Evolutionary conservation across 2,329 filamentous ascomycete genomes (phyloP).

Genomic region (Diaporthe vexans): DNA sequence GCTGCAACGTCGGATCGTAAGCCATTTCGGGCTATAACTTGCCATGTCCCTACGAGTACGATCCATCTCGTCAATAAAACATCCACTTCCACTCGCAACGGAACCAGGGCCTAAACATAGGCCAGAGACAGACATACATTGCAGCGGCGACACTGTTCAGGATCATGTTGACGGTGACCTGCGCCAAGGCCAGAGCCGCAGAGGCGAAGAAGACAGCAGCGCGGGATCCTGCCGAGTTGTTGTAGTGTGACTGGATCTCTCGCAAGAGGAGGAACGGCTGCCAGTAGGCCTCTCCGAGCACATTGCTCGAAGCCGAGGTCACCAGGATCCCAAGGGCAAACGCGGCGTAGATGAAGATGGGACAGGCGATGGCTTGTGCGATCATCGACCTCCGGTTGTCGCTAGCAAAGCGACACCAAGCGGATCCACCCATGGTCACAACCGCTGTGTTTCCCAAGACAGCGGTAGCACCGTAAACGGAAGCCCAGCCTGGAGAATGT

Average conservation of each 20-base stretch:
- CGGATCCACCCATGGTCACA: conserved; percentile 34
- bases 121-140: conserved; percentile 1
- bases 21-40: conserved; percentile 30
- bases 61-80: background rate
- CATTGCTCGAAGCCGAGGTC: conserved; percentile 28
- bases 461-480: conserved; percentile 31
- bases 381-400: conserved; percentile 34
- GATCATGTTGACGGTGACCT: conserved; percentile 36
- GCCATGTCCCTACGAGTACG: conserved; percentile 24
- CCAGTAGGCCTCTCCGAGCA: conserved; percentile 34
- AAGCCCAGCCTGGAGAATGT: conserved; percentile 30
- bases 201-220: conserved; percentile 36
- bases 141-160: conserved; percentile 36
- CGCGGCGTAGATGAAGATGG: conserved; percentile 30
- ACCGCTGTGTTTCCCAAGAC: conserved; percentile 34
- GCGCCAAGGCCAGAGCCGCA: conserved; percentile 30
- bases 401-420: conserved; percentile 32
- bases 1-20: conserved; percentile 33
- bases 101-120: background rate
- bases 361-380: conserved; percentile 33
- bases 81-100: no score
- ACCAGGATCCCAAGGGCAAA: conserved; percentile 33
- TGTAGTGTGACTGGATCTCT: conserved; percentile 32
- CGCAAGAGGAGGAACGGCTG: conserved; percentile 33
- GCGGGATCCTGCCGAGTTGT: conserved; percentile 23